Evolutionary conservation across 139 green algal genomes (phyloP).

Genomic region (Coelastrella sp.): DNA sequence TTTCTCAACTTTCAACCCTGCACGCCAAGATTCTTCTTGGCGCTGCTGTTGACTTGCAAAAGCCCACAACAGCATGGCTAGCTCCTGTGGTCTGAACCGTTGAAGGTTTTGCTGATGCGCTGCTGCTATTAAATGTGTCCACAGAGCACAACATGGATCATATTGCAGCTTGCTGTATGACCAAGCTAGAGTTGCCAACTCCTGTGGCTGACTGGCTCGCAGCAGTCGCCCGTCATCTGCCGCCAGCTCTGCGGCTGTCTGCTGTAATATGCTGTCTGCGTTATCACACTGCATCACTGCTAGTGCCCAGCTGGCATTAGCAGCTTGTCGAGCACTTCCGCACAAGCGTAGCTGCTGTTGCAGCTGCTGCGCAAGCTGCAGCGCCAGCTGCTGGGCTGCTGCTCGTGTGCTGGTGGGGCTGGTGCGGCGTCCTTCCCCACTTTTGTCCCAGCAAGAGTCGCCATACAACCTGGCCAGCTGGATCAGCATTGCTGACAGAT

Average conservation of each 20-base stretch:
- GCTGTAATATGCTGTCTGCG: conserved; percentile 16
- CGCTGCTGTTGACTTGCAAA: conserved; percentile 16
- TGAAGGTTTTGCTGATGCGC: neutral
- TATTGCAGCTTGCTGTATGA: conserved; percentile 54
- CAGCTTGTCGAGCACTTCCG: conserved; percentile 49
- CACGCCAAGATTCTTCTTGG: neutral
- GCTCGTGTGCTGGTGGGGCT: neutral
- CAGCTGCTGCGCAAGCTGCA: conserved; percentile 25
- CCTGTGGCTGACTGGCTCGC: conserved; percentile 50
- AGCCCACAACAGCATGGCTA: conserved; percentile 41
- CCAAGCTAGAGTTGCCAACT: conserved; percentile 66
- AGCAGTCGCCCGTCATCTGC: conserved; percentile 11
- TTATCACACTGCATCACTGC: conserved; percentile 5
- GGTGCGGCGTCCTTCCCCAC: neutral
- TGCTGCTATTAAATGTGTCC: neutral
- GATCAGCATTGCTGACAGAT: conserved; percentile 52
- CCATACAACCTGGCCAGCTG: neutral
- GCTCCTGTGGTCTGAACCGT: conserved; percentile 38
- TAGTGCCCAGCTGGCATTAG: conserved; percentile 59
- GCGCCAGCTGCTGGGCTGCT: conserved; percentile 10
- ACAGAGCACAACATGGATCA: conserved; percentile 1
- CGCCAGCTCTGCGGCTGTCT: conserved; percentile 18
- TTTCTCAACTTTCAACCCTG: neutral
- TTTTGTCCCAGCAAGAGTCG: neutral
- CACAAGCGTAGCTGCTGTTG: conserved; percentile 1